Percentiles rank a stretch among this genome's conserved stretches.
phyloP scores from a whole-genome alignment of 805 yeast genomes.

The Ogataea salicorniae region DNA sequence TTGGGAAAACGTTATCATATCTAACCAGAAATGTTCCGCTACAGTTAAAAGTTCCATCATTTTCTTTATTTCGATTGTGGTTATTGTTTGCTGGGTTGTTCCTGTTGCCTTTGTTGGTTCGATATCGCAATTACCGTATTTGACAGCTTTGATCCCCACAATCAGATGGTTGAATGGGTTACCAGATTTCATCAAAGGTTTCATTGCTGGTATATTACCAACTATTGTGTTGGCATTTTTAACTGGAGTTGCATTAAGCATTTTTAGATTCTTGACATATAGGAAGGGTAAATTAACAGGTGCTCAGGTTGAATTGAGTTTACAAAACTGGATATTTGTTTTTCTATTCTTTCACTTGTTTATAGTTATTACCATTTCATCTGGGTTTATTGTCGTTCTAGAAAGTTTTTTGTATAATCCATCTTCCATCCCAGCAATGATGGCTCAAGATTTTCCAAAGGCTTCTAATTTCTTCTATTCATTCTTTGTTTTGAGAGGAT shows the following conservation, averaged over 20 bases:
- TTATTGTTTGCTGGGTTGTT: slow-evolving; percentile 63
- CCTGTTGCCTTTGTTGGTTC: slow-evolving; percentile 82
- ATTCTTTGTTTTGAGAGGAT: slow-evolving; percentile 66
- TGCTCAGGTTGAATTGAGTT: slow-evolving; percentile 58
- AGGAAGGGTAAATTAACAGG: slow-evolving; percentile 59
- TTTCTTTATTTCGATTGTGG: slow-evolving; percentile 37
- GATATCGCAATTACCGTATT: slow-evolving; percentile 65
- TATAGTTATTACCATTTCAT: slow-evolving; percentile 77
- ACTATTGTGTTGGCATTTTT: slow-evolving; percentile 58
- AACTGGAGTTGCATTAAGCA: slow-evolving; percentile 55
- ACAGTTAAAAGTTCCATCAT: slow-evolving; percentile 40
- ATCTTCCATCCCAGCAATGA: slow-evolving; percentile 59
- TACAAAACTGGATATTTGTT: slow-evolving; percentile 72
- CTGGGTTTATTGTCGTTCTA: slow-evolving; percentile 63
- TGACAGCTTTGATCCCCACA: slow-evolving; percentile 57
- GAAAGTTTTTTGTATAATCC: slow-evolving; percentile 65
- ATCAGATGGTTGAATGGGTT: slow-evolving; percentile 48
- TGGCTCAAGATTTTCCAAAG: slow-evolving; percentile 78
- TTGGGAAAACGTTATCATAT: slow-evolving; percentile 56
- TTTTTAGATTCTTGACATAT: slow-evolving; percentile 50
- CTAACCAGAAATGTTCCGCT: slow-evolving; percentile 32
- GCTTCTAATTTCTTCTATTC: slow-evolving; percentile 84
- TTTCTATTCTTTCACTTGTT: slow-evolving; percentile 81
- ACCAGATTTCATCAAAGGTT: slow-evolving; percentile 49
- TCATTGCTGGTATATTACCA: slow-evolving; percentile 61